Percentiles rank a stretch among this genome's conserved stretches.
These are phyloP conservation scores for Rhizodiscina lignyota DNA, from an alignment of 495 filamentous ascomycete species.

Conservation along the genomic window DNA sequence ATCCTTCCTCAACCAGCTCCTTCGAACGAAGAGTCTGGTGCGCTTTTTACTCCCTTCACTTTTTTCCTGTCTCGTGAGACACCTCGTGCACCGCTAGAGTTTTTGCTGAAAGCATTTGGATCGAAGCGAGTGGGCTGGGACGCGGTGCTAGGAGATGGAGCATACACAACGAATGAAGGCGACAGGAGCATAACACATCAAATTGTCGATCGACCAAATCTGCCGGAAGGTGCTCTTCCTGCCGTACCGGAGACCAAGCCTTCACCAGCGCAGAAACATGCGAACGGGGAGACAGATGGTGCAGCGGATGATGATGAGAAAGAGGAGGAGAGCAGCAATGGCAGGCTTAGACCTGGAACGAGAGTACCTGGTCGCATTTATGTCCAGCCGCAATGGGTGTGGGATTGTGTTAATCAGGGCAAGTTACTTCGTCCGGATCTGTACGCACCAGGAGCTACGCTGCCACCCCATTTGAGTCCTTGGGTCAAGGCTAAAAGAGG, in stretches of 20 bases:
- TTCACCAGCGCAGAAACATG: conserved; percentile 4
- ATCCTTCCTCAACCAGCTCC: conserved; percentile 64
- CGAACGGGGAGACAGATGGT: conserved; percentile 16
- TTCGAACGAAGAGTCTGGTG: conserved; percentile 33
- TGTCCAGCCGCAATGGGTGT: conserved; percentile 94
- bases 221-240: conserved; percentile 44
- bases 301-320: conserved; percentile 19
- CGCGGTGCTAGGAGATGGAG: conserved; percentile 69
- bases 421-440: conserved; percentile 73
- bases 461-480: conserved; percentile 89
- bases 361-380: conserved; percentile 81
- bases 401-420: conserved; percentile 86
- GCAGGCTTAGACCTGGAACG: too few relatives aligned
- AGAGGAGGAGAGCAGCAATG: neutral
- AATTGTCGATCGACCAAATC: conserved; percentile 73
- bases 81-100: conserved; percentile 78
- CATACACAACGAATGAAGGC: conserved; percentile 74
- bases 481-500: conserved; percentile 80
- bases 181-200: conserved; percentile 89
- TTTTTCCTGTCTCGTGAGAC: conserved; percentile 92
- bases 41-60: conserved; percentile 71
- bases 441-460: conserved; percentile 73
- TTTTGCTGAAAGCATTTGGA: conserved; percentile 84
- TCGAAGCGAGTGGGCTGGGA: conserved; percentile 97
- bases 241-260: too few relatives aligned